Base-by-base conservation (phyloP, 148 eudicot species). In the Nepenthes mirabilis region DNA sequence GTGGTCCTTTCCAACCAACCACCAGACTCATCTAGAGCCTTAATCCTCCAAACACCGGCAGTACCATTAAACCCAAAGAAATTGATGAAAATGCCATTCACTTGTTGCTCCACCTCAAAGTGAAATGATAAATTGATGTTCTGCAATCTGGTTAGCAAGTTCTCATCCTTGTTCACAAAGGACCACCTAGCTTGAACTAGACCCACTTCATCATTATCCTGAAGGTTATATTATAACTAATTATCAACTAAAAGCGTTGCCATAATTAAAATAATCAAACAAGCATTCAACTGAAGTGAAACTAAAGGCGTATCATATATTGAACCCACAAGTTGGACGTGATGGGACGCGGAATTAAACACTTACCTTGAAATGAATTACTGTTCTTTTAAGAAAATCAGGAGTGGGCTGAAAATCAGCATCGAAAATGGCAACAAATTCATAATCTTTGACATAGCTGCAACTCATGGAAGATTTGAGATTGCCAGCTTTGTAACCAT, bases 1-100 rank as follows among this genome's bases (percentile, higher is more conserved):
- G 98, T 93, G 68, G 99, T 93, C 69, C 99, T 82, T 83, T 93
- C 99, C 72, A 93, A 69, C 99, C 99, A 93, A 11, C 99, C 99
- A 69, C 99, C 99, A 1, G 95, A 86, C 9, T 84, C 96, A 56
- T 88, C 96, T 48, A 93, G 82, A 7, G 99, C 91, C 77, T 89
- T 93, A 47, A 93, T 86, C 66, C 99, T 79, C 99, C 99, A 93
- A 37, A 93, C 96, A 53, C 99, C 99, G 2, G 99, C 99, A 33
- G 99, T 93, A 52, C 99, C 99, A 67, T 93, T 93, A 58, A 93
- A 93, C 62, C 99, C 99, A 36, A 93, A 93, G 76, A 93, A 93
- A 66, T 86, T 82, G 50, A 93, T 70, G 68, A 93, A 93, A 73
- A 80, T 76, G 4, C 99, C 99, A 65, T 93, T 93, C 64, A 93